A percentile compares a stretch with the other conserved stretches of the same genome.
phyloP scores from a whole-genome alignment of 2,329 filamentous ascomycete species.

The Beauveria bassiana region DNA sequence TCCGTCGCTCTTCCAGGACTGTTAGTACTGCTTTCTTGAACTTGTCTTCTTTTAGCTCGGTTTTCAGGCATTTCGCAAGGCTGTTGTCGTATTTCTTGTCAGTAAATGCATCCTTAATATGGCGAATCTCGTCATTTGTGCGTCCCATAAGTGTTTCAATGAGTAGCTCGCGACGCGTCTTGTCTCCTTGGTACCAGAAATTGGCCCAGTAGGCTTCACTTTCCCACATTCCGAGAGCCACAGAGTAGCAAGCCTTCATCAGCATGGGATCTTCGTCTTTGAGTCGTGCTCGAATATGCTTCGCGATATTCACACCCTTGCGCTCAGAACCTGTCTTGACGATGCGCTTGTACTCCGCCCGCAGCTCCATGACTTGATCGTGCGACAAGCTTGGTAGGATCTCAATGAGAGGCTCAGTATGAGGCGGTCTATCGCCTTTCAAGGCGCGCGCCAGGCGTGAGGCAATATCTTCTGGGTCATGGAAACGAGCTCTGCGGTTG shows the following conservation, averaged over 20 bases:
- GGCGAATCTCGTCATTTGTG: slow-evolving; percentile 74
- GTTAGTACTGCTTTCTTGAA: slow-evolving; percentile 84
- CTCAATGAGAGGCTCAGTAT: slow-evolving; percentile 66
- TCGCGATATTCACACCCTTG: slow-evolving; percentile 76
- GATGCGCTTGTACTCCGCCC: slow-evolving; percentile 82
- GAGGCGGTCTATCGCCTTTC: slow-evolving; percentile 54
- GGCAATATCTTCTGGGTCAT: slow-evolving; percentile 76
- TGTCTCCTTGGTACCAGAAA: slow-evolving; percentile 90
- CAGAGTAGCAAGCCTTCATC: slow-evolving; percentile 87
- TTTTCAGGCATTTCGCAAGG: slow-evolving; percentile 77
- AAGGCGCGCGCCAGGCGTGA: slow-evolving; percentile 68
- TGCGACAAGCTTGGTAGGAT: slow-evolving; percentile 79
- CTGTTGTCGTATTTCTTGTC: slow-evolving; percentile 88
- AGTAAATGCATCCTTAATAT: slow-evolving; percentile 80
- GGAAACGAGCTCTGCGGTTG: slow-evolving; percentile 63
- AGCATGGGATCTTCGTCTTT: slow-evolving; percentile 69
- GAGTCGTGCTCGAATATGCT: slow-evolving; percentile 70
- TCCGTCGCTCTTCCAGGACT: slow-evolving; percentile 72
- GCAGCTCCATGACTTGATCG: slow-evolving; percentile 79
- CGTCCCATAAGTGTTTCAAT: slow-evolving; percentile 92
- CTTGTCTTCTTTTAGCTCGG: slow-evolving; percentile 90
- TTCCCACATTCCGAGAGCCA: slow-evolving; percentile 84
- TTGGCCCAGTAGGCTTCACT: slow-evolving; percentile 97
- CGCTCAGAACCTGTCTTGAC: slow-evolving; percentile 69
- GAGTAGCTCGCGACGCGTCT: slow-evolving; percentile 75